A percentile compares a stretch with the other conserved stretches of the same genome.
These are phyloP conservation scores for Aspergillus quadrilineatus DNA, from an alignment of 2,329 filamentous ascomycete species.

Conservation along the genomic window DNA sequence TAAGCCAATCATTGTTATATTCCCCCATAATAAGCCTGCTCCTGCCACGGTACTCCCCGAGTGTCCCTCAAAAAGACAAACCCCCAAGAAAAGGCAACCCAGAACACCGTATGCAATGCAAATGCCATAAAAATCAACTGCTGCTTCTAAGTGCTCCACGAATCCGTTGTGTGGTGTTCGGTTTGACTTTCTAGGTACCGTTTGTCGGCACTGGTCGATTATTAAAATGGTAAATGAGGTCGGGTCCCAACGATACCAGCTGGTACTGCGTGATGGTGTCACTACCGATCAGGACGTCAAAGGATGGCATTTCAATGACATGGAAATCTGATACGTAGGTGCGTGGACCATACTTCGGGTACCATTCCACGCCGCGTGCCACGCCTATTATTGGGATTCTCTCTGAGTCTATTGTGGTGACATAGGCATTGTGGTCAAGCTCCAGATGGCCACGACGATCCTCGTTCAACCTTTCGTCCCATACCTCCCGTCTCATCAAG, in stretches of 20 bases:
- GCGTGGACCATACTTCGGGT: neutral
- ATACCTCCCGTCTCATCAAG: neutral
- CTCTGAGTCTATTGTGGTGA: neutral
- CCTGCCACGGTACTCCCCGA: neutral
- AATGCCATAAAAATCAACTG: neutral
- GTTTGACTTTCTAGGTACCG: neutral
- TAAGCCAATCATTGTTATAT: neutral
- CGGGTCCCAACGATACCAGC: neutral
- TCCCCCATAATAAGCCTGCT: neutral
- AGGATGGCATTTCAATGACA: neutral
- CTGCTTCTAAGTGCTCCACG: neutral
- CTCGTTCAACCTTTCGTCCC: neutral
- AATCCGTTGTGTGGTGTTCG: neutral
- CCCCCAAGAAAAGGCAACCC: neutral
- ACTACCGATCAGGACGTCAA: neutral
- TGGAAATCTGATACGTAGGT: neutral
- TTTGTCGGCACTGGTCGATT: too few relatives aligned
- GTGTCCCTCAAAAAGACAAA: neutral
- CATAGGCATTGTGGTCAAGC: neutral
- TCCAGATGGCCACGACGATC: neutral
- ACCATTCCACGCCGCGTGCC: neutral
- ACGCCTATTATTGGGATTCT: neutral
- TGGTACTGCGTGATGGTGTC: neutral
- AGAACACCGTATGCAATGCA: neutral
- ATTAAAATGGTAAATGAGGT: neutral